Base-by-base conservation (phyloP, 805 yeast species). In the Tetrapisispora arboricola region DNA sequence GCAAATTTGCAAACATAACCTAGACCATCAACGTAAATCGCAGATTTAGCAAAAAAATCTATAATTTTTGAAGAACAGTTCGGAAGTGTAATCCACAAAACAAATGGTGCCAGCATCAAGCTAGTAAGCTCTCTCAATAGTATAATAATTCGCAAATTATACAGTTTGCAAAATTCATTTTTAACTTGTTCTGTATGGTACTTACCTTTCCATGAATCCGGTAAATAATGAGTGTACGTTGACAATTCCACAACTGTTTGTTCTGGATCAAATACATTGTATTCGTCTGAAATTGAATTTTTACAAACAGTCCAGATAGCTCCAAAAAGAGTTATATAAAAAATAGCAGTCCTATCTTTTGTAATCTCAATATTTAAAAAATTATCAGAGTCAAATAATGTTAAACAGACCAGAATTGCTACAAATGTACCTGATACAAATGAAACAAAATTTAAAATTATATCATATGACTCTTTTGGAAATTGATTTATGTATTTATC, bases 1-100 rank as follows among this genome's bases (percentile, higher is more conserved):
- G 97, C 97, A 69, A 80, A 86, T 24, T 85, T 80, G 56, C 97
- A 90, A 29, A 92, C 95, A 54, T 88, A 82, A 0, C 98, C 99
- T 31, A 92, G 66, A 0, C 96, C 97, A 64, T 88, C 96, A 36
- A 88, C 85, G 58, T 90, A 92, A 11, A 87, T 79, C 11, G 95
- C 79, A 49, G 76, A 81, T 44, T 90, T 96, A 42, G 97, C 66
- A 60, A 90, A 85, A 55, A 92, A 92, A 55, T 92, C 97, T 25
- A 92, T 75, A 34, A 92, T 82, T 21, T 76, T 70, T 22, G 83
- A 88, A 12, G 90, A 68, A 20, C 77, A 71, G 38, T 72, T 71
- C 3, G 96, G 86, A 21, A 92, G 66, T 16, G 85, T 76, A 55
- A 81, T 78, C 83, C 95, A 87, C 16, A 92, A 64, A n/a, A 92